Percentiles rank a stretch among this genome's conserved stretches.
Evolutionary conservation across 2,329 filamentous ascomycete genomes (phyloP).

Genomic region (Coniochaeta hoffmannii): DNA sequence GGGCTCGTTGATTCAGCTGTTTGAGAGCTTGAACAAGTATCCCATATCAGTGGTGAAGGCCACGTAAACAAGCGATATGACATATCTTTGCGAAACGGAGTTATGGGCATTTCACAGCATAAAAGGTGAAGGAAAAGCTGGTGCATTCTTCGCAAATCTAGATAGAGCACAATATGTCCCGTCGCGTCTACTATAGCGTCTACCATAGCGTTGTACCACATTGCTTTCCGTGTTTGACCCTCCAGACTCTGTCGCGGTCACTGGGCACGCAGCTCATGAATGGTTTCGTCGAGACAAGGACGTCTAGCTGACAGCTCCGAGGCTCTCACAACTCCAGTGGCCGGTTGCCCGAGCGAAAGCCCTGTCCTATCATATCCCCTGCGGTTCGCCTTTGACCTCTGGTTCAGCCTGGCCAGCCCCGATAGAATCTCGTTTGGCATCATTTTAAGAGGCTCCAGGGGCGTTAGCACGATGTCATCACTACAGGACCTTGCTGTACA

Average conservation of each 20-base stretch:
- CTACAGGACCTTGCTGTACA: background rate
- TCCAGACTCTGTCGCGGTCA: no score
- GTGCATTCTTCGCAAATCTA: background rate
- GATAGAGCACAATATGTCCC: background rate
- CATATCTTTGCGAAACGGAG: background rate
- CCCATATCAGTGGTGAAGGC: conserved; percentile 11
- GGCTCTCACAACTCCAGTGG: no score
- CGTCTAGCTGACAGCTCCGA: no score
- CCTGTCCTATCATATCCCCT: no score
- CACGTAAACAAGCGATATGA: background rate
- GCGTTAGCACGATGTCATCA: background rate
- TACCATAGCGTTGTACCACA: background rate
- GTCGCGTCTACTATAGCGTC: no score
- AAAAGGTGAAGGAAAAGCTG: background rate
- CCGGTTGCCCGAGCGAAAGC: no score
- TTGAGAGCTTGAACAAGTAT: conserved; percentile 24
- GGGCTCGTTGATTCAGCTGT: conserved; percentile 23
- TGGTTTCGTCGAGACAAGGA: no score
- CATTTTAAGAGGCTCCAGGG: no score
- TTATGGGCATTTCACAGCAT: background rate
- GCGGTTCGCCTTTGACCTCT: no score
- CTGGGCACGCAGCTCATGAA: no score
- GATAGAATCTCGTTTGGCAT: no score
- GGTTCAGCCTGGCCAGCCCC: no score
- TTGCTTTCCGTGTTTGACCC: background rate